Conservation (phyloP, 2,329 filamentous ascomycete species). For the Drechslera avenae region DNA sequence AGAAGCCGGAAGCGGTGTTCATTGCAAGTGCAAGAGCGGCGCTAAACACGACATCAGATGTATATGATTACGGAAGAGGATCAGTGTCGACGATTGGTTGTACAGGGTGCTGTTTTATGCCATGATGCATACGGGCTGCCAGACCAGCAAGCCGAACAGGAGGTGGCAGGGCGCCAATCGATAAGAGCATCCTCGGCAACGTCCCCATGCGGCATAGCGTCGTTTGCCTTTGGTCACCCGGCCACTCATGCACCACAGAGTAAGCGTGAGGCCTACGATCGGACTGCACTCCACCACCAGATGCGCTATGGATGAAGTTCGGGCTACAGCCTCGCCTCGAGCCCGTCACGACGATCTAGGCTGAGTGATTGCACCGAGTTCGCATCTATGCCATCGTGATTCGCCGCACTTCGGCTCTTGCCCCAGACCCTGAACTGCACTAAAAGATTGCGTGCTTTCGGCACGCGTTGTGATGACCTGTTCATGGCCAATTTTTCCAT, state of each 20-base stretch:
- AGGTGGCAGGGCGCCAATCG: slow-evolving; percentile 25
- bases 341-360: not conserved
- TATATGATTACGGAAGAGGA: slow-evolving; percentile 17
- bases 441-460: slow-evolving; percentile 30
- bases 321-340: slow-evolving; percentile 17
- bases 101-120: slow-evolving; percentile 23
- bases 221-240: not conserved
- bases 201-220: slow-evolving; percentile 21
- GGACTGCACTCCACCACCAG: slow-evolving; percentile 8
- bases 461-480: slow-evolving; percentile 25
- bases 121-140: slow-evolving; percentile 28
- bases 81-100: slow-evolving; percentile 24
- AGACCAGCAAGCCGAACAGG: slow-evolving; percentile 21
- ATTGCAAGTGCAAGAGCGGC: slow-evolving; percentile 42
- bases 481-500: slow-evolving; percentile 36
- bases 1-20: slow-evolving; percentile 38
- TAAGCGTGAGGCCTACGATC: slow-evolving; percentile 16
- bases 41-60: slow-evolving; percentile 42
- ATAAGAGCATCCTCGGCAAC: slow-evolving; percentile 26
- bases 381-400: slow-evolving; percentile 15
- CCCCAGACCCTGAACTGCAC: slow-evolving; percentile 22
- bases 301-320: slow-evolving; percentile 4
- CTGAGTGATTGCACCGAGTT: slow-evolving; percentile 11
- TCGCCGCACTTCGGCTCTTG: slow-evolving; percentile 21
- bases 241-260: slow-evolving; percentile 23